Conservation (phyloP, 2,329 filamentous ascomycete species). For the Aspergillus versicolor region DNA sequence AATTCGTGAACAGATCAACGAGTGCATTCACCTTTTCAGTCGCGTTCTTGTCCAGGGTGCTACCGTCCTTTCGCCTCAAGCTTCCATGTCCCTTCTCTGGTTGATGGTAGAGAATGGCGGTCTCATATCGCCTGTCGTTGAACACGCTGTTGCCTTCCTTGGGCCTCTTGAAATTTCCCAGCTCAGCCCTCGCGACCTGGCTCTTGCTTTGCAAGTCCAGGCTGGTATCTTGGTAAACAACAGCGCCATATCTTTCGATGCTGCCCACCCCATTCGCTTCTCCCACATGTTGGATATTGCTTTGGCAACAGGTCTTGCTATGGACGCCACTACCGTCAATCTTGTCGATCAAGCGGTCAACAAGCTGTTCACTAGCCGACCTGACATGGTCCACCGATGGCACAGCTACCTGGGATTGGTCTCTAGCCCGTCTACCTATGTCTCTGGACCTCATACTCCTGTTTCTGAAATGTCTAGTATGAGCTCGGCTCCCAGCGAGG, state of each 20-base stretch:
- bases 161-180: constrained; percentile 60
- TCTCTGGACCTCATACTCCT: constrained; percentile 40
- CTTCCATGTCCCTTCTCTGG: constrained; percentile 60
- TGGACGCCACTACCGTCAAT: constrained; percentile 56
- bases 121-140: constrained; percentile 58
- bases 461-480: constrained; percentile 50
- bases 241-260: constrained; percentile 47
- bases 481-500: constrained; percentile 66
- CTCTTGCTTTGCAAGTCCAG: constrained; percentile 62
- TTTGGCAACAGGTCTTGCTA: constrained; percentile 51
- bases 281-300: constrained; percentile 61
- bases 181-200: constrained; percentile 52
- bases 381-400: constrained; percentile 55
- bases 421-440: constrained; percentile 48
- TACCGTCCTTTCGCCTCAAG: constrained; percentile 52
- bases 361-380: constrained; percentile 49
- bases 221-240: constrained; percentile 45
- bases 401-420: constrained; percentile 52
- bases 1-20: constrained; percentile 77
- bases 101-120: constrained; percentile 66
- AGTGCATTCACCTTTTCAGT: constrained; percentile 71
- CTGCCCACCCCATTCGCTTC: constrained; percentile 60
- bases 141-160: constrained; percentile 60
- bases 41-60: constrained; percentile 56
- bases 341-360: constrained; percentile 60